Conservation (phyloP, 495 filamentous ascomycete genomes). For the Penicillium daleae region DNA sequence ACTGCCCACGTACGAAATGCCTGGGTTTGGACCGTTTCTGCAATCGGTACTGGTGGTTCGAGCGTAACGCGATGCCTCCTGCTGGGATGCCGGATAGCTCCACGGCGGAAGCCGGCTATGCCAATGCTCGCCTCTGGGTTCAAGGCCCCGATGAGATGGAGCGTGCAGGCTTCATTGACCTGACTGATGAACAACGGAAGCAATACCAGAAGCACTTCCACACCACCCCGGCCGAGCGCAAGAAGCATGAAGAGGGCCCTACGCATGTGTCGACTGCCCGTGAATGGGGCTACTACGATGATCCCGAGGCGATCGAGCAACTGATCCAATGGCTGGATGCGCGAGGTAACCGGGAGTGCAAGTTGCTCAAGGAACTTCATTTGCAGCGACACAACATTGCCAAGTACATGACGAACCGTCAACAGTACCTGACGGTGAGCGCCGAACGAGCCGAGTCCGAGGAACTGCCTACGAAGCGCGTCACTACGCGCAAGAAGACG, state of each 20-base stretch:
- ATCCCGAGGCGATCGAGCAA: constrained; percentile 72
- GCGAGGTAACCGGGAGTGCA: constrained; percentile 79
- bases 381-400: constrained; percentile 76
- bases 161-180: constrained; percentile 79
- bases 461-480: constrained; percentile 63
- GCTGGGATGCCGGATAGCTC: constrained; percentile 86
- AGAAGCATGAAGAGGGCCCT: constrained; percentile 80
- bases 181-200: constrained; percentile 67
- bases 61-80: constrained; percentile 97
- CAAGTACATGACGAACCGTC: constrained; percentile 77
- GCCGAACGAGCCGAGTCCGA: constrained; percentile 60
- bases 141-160: constrained; percentile 94
- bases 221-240: constrained; percentile 82
- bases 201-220: constrained; percentile 66
- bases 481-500: constrained; percentile 76
- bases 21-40: constrained; percentile 94
- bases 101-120: constrained; percentile 82
- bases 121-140: constrained; percentile 94
- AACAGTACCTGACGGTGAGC: constrained; percentile 64
- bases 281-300: constrained; percentile 91
- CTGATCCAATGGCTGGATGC: constrained; percentile 88
- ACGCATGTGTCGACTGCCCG: constrained; percentile 76
- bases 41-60: constrained; percentile 99
- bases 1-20: constrained; percentile 85
- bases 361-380: constrained; percentile 82